Conservation (phyloP, 441 rosid genomes). For the Corymbia citriodora region DNA sequence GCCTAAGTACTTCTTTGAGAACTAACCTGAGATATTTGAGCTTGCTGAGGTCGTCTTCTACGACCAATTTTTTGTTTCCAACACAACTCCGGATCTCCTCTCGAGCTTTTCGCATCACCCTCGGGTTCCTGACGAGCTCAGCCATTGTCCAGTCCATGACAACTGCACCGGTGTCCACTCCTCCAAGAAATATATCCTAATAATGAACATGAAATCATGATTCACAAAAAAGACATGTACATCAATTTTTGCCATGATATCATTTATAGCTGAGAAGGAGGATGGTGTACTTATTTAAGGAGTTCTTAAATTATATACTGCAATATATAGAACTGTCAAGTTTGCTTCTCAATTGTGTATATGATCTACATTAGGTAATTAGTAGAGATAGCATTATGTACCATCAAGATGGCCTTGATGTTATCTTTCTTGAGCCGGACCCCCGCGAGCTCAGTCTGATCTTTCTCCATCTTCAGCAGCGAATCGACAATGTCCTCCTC, state of each 20-base stretch:
- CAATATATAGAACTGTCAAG: background rate
- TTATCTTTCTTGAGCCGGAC: background rate
- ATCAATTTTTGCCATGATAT: background rate
- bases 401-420: background rate
- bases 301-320: background rate
- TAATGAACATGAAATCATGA: background rate
- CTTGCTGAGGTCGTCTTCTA: background rate
- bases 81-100: background rate
- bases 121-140: background rate
- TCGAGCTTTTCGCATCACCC: background rate
- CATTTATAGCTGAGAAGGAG: background rate
- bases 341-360: background rate
- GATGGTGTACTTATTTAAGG: background rate
- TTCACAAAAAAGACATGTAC: background rate
- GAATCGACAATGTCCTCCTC: background rate
- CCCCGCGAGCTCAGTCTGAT: background rate
- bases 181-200: background rate
- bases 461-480: background rate
- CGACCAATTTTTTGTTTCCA: background rate
- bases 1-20: background rate
- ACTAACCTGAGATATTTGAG: background rate
- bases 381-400: background rate
- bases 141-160: background rate
- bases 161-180: background rate
- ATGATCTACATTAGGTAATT: background rate